These are phyloP conservation scores for Cyanophora paradoxa DNA, from an alignment of 78 protist species.

Conservation along the genomic window DNA sequence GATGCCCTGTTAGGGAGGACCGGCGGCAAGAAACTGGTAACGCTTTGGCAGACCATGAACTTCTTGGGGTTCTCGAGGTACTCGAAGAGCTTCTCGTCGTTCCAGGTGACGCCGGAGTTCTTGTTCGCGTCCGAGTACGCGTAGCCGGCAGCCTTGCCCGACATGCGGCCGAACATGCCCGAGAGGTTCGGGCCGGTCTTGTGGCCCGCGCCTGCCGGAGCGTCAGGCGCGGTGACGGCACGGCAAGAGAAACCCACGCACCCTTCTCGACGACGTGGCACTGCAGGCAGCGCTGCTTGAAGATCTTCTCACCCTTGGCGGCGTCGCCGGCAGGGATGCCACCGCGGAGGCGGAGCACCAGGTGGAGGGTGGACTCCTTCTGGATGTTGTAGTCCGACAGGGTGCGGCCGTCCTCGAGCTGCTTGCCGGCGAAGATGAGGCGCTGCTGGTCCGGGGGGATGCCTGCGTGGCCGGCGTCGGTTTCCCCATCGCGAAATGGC, in stretches of 20 bases:
- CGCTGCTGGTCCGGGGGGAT: constrained; percentile 69
- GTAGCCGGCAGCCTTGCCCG: constrained; percentile 70
- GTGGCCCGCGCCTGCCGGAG: neutral
- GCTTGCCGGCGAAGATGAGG: constrained; percentile 61
- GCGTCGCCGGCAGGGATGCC: constrained; percentile 21
- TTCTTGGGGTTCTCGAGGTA: constrained; percentile 82
- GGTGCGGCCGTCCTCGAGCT: constrained; percentile 63
- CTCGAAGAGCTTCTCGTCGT: constrained; percentile 63
- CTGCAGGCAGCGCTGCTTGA: constrained; percentile 78
- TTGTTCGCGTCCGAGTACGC: constrained; percentile 78
- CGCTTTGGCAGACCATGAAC: too few species aligned
- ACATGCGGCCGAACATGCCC: constrained; percentile 65
- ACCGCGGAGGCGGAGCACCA: constrained; percentile 24
- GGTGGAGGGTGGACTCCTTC: constrained; percentile 24
- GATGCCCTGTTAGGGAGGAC: too few species aligned
- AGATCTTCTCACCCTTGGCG: constrained; percentile 65
- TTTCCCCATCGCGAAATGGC: too few species aligned
- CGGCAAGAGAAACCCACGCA: neutral
- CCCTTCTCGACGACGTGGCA: constrained; percentile 64
- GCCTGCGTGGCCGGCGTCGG: too few species aligned
- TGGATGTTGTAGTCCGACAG: constrained; percentile 40
- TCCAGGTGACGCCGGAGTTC: constrained; percentile 73
- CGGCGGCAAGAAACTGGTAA: too few species aligned
- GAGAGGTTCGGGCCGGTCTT: constrained; percentile 74
- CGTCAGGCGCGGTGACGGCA: neutral